Percentiles rank a stretch among this genome's conserved stretches.
Evolutionary conservation across 495 filamentous ascomycete genomes (phyloP).

Genomic region (Xylona heveae): DNA sequence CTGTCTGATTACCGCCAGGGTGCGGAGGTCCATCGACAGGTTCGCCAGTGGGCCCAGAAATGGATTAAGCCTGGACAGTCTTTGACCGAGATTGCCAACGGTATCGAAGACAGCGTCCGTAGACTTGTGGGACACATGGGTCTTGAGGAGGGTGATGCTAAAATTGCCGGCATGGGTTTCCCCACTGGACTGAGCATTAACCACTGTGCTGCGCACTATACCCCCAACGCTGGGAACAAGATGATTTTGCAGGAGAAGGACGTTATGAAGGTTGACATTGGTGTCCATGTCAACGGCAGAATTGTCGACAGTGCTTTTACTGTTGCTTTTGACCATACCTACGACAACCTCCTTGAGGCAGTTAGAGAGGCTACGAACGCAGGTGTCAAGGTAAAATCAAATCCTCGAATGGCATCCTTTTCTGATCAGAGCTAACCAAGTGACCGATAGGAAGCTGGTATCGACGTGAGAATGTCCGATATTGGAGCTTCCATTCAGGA

Average conservation of each 20-base stretch:
- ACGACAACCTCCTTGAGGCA: conserved; percentile 62
- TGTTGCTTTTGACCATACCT: conserved; percentile 65
- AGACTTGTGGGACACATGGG: conserved; percentile 60
- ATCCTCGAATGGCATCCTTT: neutral
- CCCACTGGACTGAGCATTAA: conserved; percentile 74
- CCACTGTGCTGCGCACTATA: conserved; percentile 77
- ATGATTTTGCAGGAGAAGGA: conserved; percentile 58
- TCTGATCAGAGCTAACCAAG: too few relatives aligned
- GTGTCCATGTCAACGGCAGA: conserved; percentile 72
- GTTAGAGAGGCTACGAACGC: conserved; percentile 78
- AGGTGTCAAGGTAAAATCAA: conserved; percentile 34
- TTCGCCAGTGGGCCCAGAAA: conserved; percentile 63
- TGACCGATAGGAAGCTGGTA: conserved; percentile 57
- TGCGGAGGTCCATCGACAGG: conserved; percentile 75
- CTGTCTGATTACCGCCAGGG: conserved; percentile 70
- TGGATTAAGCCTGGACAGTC: conserved; percentile 64
- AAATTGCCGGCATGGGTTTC: conserved; percentile 73
- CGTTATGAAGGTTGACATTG: conserved; percentile 88
- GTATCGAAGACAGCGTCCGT: conserved; percentile 69
- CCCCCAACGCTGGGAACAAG: conserved; percentile 81
- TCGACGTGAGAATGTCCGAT: conserved; percentile 58
- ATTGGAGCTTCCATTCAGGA: conserved; percentile 66
- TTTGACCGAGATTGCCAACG: conserved; percentile 62
- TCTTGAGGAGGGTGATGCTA: conserved; percentile 54
- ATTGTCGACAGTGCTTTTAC: conserved; percentile 93